phyloP scores from a whole-genome alignment of 2,329 filamentous ascomycete species.

The Trichoderma sp. region DNA sequence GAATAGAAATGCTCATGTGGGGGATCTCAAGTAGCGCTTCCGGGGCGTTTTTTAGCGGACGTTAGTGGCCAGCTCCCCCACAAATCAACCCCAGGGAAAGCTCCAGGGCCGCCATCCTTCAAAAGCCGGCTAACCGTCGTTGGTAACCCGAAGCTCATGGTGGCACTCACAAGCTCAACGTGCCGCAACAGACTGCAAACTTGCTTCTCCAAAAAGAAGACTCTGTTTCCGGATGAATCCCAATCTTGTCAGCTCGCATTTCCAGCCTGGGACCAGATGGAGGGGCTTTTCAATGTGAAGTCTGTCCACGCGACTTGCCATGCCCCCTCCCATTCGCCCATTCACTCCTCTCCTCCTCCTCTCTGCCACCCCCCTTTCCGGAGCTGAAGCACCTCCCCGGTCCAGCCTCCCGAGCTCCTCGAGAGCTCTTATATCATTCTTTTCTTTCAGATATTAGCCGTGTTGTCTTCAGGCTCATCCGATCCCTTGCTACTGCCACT shows the following conservation, averaged over 20 bases:
- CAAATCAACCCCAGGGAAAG: background rate
- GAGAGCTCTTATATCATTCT: background rate
- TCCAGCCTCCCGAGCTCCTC: background rate
- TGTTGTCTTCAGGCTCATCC: background rate
- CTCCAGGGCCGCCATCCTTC: background rate
- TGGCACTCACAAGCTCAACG: background rate
- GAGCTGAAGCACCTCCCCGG: background rate
- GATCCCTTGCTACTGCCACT: background rate
- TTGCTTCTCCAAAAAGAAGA: background rate
- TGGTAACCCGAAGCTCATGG: conserved; percentile 18
- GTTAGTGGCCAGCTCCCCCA: background rate
- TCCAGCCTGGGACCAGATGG: conserved; percentile 6
- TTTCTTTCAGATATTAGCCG: background rate
- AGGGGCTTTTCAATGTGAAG: background rate
- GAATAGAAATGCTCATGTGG: background rate
- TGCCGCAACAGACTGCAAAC: background rate
- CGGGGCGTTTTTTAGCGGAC: background rate
- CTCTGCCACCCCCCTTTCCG: conserved; percentile 9
- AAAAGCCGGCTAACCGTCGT: conserved; percentile 14
- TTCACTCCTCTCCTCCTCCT: background rate
- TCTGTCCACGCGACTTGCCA: conserved; percentile 2
- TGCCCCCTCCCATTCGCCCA: background rate
- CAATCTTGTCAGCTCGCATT: background rate
- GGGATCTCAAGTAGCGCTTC: background rate
- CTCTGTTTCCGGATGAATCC: background rate